phyloP scores from a whole-genome alignment of 345 rosid species.

The Pugionium dolabratum region DNA sequence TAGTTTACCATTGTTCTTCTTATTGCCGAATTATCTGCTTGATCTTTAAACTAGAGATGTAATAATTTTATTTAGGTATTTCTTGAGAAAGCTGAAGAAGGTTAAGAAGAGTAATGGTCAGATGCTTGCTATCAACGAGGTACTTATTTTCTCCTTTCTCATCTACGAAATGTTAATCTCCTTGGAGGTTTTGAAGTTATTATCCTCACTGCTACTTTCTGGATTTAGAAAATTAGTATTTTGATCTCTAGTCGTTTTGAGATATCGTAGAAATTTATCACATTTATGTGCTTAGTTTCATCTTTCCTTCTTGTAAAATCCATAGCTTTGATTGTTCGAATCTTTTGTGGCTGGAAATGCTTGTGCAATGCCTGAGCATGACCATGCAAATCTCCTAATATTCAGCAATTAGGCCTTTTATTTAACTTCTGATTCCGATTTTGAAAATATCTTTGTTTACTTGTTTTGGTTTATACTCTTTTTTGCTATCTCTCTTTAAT shows the following conservation, averaged over 20 bases:
- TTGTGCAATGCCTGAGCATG: no score
- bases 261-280: no score
- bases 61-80: constrained; percentile 41
- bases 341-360: not conserved
- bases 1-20: not conserved
- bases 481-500: not conserved
- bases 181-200: no score
- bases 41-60: not conserved
- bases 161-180: no score
- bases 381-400: no score
- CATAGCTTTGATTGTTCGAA: not conserved
- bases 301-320: not conserved
- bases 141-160: constrained; percentile 1
- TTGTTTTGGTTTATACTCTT: no score
- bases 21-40: not conserved
- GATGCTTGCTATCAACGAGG: constrained; percentile 62
- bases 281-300: not conserved
- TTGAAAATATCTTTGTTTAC: no score
- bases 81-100: constrained; percentile 60
- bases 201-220: not conserved
- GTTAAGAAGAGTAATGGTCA: constrained; percentile 63
- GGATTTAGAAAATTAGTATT: not conserved
- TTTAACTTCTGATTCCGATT: no score
- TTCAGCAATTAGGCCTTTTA: not conserved
- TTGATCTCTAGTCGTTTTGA: not conserved